phyloP scores from a whole-genome alignment of 371 early-diverging fungal genomes.

The Lichtheimia ornata region DNA sequence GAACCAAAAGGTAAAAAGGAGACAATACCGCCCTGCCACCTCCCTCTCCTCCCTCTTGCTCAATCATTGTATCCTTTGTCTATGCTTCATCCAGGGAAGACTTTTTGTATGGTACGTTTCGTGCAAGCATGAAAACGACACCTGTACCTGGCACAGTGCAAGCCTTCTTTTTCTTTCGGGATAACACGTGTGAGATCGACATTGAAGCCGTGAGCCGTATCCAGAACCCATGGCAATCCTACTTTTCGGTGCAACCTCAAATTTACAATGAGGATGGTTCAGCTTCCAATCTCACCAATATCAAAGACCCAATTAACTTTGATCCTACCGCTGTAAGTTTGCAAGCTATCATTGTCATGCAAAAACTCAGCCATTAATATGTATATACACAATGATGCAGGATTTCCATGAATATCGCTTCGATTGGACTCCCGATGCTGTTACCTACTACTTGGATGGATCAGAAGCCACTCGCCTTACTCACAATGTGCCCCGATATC shows the following conservation, averaged over 20 bases:
- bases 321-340: conserved; percentile 32
- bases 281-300: conserved; percentile 34
- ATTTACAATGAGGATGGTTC: conserved; percentile 36
- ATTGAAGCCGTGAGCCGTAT: conserved; percentile 38
- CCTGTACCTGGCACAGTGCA: conserved; percentile 41
- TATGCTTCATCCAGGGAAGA: conserved; percentile 21
- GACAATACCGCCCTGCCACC: background rate
- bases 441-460: conserved; percentile 39
- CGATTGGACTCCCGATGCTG: conserved; percentile 39
- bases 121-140: conserved; percentile 33
- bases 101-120: conserved; percentile 47
- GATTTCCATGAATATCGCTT: conserved; percentile 48
- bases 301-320: conserved; percentile 24
- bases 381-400: conserved; percentile 13
- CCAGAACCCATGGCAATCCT: conserved; percentile 33
- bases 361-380: background rate
- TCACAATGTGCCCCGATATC: conserved; percentile 31
- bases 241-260: conserved; percentile 45
- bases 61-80: background rate
- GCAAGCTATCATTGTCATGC: background rate
- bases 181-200: conserved; percentile 44
- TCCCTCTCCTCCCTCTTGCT: background rate
- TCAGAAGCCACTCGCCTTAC: conserved; percentile 23
- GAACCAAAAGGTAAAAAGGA: conserved; percentile 30
- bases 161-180: conserved; percentile 40